phyloP scores from a whole-genome alignment of 306 rosid genomes.

The Corylus americana region DNA sequence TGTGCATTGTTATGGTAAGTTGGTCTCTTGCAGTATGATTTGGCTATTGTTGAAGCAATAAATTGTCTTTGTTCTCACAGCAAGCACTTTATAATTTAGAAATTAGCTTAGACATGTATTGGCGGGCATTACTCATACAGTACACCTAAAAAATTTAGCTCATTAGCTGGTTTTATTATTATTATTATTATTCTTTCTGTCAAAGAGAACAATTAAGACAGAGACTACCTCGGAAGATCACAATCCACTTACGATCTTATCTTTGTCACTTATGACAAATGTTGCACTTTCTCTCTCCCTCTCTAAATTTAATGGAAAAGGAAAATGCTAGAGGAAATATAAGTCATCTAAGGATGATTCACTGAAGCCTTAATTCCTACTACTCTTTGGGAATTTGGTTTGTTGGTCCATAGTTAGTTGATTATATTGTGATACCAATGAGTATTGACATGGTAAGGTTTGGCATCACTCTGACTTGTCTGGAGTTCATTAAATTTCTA shows the following conservation, averaged over 20 bases:
- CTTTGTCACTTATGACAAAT: conserved; percentile 11
- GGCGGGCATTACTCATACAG: not conserved
- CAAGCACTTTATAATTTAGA: conserved; percentile 11
- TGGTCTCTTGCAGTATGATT: conserved; percentile 23
- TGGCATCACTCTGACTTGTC: not conserved
- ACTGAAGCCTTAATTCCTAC: not conserved
- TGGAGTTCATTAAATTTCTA: not conserved
- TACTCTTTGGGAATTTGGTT: not conserved
- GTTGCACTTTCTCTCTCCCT: not conserved
- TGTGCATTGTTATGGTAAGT: conserved; percentile 81
- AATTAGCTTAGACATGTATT: conserved; percentile 3
- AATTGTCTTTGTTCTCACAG: conserved; percentile 14
- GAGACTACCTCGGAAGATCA: not conserved
- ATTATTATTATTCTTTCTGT: not conserved
- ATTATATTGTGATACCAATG: not conserved
- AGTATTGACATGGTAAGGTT: not conserved
- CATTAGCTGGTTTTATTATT: not conserved
- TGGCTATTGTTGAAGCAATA: conserved; percentile 11
- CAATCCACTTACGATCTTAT: not conserved
- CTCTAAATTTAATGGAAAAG: not conserved
- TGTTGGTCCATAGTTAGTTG: not conserved
- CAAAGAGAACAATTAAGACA: not conserved
- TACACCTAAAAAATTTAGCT: not conserved
- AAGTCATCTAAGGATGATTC: not conserved
- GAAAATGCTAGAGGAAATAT: not conserved